These are phyloP conservation scores for Exophiala lecanii-corni DNA, from an alignment of 2,329 filamentous ascomycete genomes.

Conservation along the genomic window DNA sequence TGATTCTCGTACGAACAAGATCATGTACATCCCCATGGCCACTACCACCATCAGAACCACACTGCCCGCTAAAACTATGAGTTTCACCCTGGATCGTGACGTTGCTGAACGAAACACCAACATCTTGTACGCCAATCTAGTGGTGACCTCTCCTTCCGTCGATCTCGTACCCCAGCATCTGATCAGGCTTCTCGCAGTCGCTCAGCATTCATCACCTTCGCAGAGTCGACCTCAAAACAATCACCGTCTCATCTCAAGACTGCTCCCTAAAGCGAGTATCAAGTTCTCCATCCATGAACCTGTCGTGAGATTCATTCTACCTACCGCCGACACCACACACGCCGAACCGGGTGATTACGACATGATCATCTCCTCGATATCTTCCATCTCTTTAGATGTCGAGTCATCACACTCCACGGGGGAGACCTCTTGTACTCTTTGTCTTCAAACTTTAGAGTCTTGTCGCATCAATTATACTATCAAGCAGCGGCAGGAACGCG, in stretches of 20 bases:
- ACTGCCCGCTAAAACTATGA: slow-evolving; percentile 86
- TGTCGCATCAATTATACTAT: slow-evolving; percentile 88
- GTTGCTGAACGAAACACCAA: slow-evolving; percentile 87
- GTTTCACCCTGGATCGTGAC: slow-evolving; percentile 64
- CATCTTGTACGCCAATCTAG: slow-evolving; percentile 91
- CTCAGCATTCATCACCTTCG: slow-evolving; percentile 49
- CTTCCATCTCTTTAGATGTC: slow-evolving; percentile 84
- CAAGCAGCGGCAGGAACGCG: slow-evolving; percentile 78
- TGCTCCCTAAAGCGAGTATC: slow-evolving; percentile 87
- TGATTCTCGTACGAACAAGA: slow-evolving; percentile 75
- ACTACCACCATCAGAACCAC: slow-evolving; percentile 94
- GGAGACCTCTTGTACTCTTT: slow-evolving; percentile 84
- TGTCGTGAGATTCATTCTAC: slow-evolving; percentile 82
- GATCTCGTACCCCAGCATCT: slow-evolving; percentile 90
- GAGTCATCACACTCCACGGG: slow-evolving; percentile 89
- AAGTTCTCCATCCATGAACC: slow-evolving; percentile 97
- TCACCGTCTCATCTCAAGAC: slow-evolving; percentile 74
- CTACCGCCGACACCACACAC: slow-evolving; percentile 56
- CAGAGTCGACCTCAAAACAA: slow-evolving; percentile 42
- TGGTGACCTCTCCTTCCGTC: slow-evolving; percentile 90
- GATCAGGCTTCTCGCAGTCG: slow-evolving; percentile 73
- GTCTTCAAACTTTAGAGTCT: slow-evolving; percentile 72
- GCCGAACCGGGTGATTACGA: slow-evolving; percentile 77
- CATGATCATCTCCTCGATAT: slow-evolving; percentile 89
- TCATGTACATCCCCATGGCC: slow-evolving; percentile 94